phyloP scores from a whole-genome alignment of 23 red algal genomes.

The Gracilaria domingensis region DNA sequence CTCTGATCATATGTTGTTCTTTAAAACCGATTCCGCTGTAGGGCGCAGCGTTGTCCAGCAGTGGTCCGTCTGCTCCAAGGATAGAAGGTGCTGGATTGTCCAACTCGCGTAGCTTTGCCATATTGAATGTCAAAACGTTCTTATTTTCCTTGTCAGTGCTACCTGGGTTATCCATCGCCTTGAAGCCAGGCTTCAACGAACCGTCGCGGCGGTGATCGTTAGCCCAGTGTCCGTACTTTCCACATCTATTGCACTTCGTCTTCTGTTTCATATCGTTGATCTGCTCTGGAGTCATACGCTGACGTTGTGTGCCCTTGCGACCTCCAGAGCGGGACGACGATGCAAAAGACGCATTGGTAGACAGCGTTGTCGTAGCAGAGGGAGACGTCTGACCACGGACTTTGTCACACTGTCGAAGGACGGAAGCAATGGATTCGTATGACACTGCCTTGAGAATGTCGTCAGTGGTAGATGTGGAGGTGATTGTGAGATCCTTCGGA shows the following conservation, averaged over 20 bases:
- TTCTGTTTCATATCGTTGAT: slow-evolving; percentile 9
- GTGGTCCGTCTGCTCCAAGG: not conserved
- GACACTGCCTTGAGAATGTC: not conserved
- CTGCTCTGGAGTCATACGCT: slow-evolving; percentile 7
- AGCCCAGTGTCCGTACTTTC: slow-evolving; percentile 14
- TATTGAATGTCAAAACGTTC: slow-evolving; percentile 6
- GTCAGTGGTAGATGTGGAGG: not conserved
- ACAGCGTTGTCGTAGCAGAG: no score
- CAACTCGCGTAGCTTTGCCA: not conserved
- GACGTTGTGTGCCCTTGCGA: no score
- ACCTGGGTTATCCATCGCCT: not conserved
- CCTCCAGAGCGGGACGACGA: no score
- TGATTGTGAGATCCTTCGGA: not conserved
- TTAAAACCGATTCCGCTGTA: slow-evolving; percentile 45
- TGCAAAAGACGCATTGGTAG: no score
- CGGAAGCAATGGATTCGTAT: not conserved
- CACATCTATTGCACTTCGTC: slow-evolving; percentile 20
- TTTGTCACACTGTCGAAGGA: not conserved
- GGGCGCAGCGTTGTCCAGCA: slow-evolving; percentile 45
- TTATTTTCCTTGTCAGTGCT: not conserved
- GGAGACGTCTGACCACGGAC: no score
- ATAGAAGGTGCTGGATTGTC: no score
- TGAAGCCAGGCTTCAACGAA: slow-evolving; percentile 22
- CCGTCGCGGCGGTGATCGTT: slow-evolving; percentile 16
- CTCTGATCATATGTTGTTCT: slow-evolving; percentile 1